Base-by-base conservation (phyloP, 345 rosid species). In the Odontarrhena argentea region DNA sequence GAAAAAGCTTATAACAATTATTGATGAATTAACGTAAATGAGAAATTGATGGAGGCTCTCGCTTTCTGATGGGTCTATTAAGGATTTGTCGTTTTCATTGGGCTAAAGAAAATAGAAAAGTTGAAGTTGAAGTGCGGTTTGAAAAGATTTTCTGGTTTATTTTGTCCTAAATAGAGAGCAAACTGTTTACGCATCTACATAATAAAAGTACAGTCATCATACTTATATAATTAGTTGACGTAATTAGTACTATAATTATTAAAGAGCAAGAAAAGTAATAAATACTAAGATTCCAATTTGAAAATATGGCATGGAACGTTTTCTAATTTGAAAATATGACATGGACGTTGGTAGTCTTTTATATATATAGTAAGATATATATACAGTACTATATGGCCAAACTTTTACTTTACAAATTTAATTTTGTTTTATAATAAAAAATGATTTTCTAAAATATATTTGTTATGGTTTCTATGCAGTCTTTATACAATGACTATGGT, bases 21-120 rank as follows among this genome's bases (percentile, higher is more conserved):
- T 56, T 38, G 5, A 46, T 25, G 43, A 60, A 41, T 32, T 50
- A 50, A 42, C 44, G 60, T 59, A 69, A 28, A 69, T 28, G 43
- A 49, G 25, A 69, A 2, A 50, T 38, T 14, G 50, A 57, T 47
- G 60, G 60, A 42, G 9, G 67, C 46, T 51, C 11, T 69, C 67
- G 54, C 52, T 51, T 60, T 60, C 67, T 18, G 13, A 9, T 69
- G 74, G 60, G 25, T 53, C 74, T 32, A 51, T 51, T 32, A 51
- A 32, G 53, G 60, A 51, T 69, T 69, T 69, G 67, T 69, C 60
- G 67, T 71, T 40, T 49, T 56, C 70, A 64, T 41, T 22, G 55
- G 37, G 64, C 58, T 63, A 35, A 47, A 46, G 18, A 24, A 47
- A 64, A 3, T 28, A 32, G 22, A 32, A 32, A 71, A 63, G 76